Base-by-base conservation (phyloP, 1,284 basidiomycete species). In the Ustilago bromivora region DNA sequence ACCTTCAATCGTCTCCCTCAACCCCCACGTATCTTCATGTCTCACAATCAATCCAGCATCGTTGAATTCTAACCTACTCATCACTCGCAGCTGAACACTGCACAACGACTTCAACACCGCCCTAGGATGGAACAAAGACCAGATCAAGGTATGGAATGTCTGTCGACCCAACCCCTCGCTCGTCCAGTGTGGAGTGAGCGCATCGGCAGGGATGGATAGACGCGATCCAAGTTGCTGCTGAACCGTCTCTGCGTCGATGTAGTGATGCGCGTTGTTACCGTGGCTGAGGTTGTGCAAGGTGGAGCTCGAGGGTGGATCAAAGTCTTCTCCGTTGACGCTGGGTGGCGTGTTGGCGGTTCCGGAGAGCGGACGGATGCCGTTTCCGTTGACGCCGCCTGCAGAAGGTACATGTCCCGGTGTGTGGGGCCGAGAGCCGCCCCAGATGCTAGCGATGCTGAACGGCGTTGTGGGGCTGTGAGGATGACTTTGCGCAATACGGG, bases 51-150 rank as follows among this genome's bases (percentile, higher is more conserved):
- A 71, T 17, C 85, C 85, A 41, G 78, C 82, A 52, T 86, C 85
- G 72, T 86, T 86, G 75, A 86, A 86, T 67, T 86, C 85, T 34
- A 86, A 75, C 1, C 85, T 78, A 55, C 82, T 85, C 80, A 86
- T 79, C 17, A 86, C 52, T 36, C 83, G 80, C 46, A 86, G 65
- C 66, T 85, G 78, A 55, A 86, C 79, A n/a, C 82, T 82, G 62
- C 78, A 82, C 5, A 86, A 46, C 41, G 67, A 70, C 46, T 73
- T 80, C 43, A 86, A 74, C 47, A 77, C 76, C 6, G 72, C 73
- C 2, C 78, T 67, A 0, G 84, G 85, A 19, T 81, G 78, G 58
- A 85, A 71, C 36, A 85, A 55, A 36, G 81, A 68, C 71, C 78
- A 81, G 6, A 86, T 34, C 40, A 86, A 64, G 7, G 66, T 66